Evolutionary conservation across 495 filamentous ascomycete species (phyloP).

Genomic region (Hypomontagnella monticulosa): DNA sequence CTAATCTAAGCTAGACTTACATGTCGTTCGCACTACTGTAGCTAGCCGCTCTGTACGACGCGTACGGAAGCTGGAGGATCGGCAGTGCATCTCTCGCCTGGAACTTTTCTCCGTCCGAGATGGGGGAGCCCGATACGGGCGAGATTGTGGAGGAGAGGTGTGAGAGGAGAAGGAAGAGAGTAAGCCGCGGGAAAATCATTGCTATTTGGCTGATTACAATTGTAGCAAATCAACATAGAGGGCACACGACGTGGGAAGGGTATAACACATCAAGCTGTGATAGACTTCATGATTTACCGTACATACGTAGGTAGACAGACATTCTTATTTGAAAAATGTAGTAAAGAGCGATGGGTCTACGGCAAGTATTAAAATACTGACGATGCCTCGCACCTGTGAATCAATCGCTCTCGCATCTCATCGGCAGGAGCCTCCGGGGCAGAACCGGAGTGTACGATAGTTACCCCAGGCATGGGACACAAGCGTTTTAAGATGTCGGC

Average conservation of each 20-base stretch:
- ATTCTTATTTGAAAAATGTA: neutral
- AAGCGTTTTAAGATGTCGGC: no score
- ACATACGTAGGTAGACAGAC: neutral
- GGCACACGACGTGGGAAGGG: no score
- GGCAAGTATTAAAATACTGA: neutral
- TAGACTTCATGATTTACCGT: neutral
- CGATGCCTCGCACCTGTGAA: neutral
- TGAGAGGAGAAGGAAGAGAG: neutral
- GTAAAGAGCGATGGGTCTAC: neutral
- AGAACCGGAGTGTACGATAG: no score
- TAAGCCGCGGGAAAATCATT: neutral
- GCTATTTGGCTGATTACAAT: neutral
- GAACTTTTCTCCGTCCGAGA: neutral
- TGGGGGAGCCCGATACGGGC: neutral
- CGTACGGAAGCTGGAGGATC: conserved; percentile 42
- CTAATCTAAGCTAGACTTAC: neutral
- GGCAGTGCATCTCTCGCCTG: conserved; percentile 7
- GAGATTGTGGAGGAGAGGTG: neutral
- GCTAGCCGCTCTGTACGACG: conserved; percentile 41
- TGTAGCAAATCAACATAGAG: neutral
- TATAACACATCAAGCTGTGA: no score
- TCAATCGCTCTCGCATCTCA: neutral
- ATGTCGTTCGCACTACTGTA: conserved; percentile 45
- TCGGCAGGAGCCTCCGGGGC: neutral
- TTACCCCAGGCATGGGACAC: no score